Evolutionary conservation across 2,329 filamentous ascomycete genomes (phyloP), one percentile per base, ranked within the genome.

Genomic region (Aureobasidium melanogenum): DNA sequence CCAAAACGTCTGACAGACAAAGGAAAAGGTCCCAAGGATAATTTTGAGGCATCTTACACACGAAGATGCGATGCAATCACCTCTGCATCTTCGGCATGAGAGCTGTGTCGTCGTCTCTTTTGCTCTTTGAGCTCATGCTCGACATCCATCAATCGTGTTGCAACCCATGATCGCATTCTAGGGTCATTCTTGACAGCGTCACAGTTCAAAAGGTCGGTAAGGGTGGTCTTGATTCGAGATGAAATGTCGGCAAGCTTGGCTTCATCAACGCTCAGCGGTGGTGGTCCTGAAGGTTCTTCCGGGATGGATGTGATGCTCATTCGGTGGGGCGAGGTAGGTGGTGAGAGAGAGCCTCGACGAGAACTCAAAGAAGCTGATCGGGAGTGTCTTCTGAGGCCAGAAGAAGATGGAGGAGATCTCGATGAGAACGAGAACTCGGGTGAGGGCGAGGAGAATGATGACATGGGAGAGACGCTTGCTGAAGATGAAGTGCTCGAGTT

Each of bases 131-230:
- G 73, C 68, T 82, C 78, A 63, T 74, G 75, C 66, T 83, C 80
- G 1, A 78, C 76, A 60, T 82, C 80, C 78, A 83, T 81, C 50
- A 83, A 70, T 50, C 77, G 72, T 5, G 73, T 74, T 65, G 82
- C 80, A 14, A 82, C 76, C 79, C 79, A 82, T 17, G 71, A 70
- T 43, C 80, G 73, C 65, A 76, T 76, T 63, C 74, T 74, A 1
- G 71, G 68, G 68, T 82, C 79, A 10, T 71, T 67, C 43, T 74
- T 75, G 3, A 81, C 80, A 43, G 74, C 75, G 17, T 80, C 77
- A 50, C 79, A 81, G 64, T 83, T 82, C 59, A 83, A 70, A 1
- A 83, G 71, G 62, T 81, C 79, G 12, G 80, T 83, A 51, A 83
- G 73, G 10, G 78, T 81, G 22, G 73, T 74, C 66, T 82, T 82